Percentiles rank a stretch among this genome's conserved stretches.
Conservation (phyloP, 2,329 filamentous ascomycete genomes). For the Verticillium albo-atrum region DNA sequence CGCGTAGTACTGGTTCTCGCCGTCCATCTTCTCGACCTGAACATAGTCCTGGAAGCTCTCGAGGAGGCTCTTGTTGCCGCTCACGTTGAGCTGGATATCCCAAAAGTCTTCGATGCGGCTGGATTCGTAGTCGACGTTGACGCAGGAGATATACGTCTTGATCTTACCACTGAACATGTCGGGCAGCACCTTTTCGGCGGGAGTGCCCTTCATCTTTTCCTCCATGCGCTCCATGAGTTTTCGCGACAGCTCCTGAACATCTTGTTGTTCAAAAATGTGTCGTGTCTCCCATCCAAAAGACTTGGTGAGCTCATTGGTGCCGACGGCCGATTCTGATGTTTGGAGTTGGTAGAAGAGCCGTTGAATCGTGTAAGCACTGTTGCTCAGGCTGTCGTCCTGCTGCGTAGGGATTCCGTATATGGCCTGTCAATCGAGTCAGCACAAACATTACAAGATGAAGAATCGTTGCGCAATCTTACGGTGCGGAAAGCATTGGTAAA, state of each 20-base stretch:
- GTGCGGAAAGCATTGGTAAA: constrained; percentile 89
- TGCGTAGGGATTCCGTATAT: constrained; percentile 97
- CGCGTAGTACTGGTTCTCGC: constrained; percentile 97
- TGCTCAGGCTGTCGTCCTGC: constrained; percentile 71
- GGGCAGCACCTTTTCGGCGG: constrained; percentile 81
- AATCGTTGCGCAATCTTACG: constrained; percentile 46
- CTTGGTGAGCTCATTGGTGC: constrained; percentile 88
- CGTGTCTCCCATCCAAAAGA: constrained; percentile 98
- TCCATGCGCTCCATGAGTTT: constrained; percentile 98
- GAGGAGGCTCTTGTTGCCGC: constrained; percentile 85
- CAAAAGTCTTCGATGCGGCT: constrained; percentile 96
- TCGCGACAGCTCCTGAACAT: constrained; percentile 93
- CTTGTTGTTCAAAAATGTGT: constrained; percentile 98
- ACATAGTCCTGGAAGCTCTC: constrained; percentile 97
- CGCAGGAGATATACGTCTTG: constrained; percentile 98
- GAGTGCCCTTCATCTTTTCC: constrained; percentile 95
- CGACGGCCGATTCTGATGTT: constrained; percentile 76
- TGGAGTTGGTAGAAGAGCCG: constrained; percentile 93
- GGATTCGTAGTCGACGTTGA: constrained; percentile 96
- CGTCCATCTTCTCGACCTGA: constrained; percentile 92
- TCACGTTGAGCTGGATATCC: constrained; percentile 97
- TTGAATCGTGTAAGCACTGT: constrained; percentile 92
- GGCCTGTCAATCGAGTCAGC: constrained; percentile 47
- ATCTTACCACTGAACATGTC: constrained; percentile 96
- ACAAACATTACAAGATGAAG: not conserved